Conservation (phyloP, 805 yeast genomes). For the Candida peoriensis region DNA sequence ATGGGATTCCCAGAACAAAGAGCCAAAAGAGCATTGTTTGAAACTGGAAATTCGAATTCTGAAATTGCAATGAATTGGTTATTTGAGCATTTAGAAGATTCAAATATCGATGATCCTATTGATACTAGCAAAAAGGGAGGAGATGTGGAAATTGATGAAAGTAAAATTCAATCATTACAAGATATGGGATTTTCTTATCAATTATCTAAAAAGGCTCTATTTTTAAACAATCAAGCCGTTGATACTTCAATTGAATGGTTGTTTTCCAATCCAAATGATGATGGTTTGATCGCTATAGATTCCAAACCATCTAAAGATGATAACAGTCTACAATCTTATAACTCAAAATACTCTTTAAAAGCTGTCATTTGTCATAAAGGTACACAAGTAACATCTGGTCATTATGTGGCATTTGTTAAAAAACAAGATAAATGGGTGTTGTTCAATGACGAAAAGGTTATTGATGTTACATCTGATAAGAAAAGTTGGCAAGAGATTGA, state of each 20-base stretch:
- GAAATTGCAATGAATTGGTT: conserved; percentile 91
- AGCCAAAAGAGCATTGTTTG: conserved; percentile 59
- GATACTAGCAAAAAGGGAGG: conserved; percentile 8
- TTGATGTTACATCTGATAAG: conserved; percentile 39
- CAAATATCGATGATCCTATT: conserved; percentile 55
- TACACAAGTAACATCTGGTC: conserved; percentile 80
- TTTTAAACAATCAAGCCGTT: conserved; percentile 51
- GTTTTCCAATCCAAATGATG: conserved; percentile 74
- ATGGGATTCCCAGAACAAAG: conserved; percentile 88
- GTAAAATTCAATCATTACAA: conserved; percentile 41
- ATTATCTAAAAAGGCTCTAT: conserved; percentile 69
- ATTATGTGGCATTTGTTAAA: conserved; percentile 72
- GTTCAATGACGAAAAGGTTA: conserved; percentile 86
- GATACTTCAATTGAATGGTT: conserved; percentile 91
- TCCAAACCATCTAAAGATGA: conserved; percentile 9
- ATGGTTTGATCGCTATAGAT: conserved; percentile 45
- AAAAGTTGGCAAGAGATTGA: conserved; percentile 29
- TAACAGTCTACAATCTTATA: conserved; percentile 1
- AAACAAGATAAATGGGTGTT: conserved; percentile 58
- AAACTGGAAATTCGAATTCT: conserved; percentile 58
- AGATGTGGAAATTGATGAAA: conserved; percentile 27
- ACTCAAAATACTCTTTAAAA: conserved; percentile 41
- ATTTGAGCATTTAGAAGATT: conserved; percentile 83
- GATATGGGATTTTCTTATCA: conserved; percentile 75
- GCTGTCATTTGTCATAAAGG: conserved; percentile 86